Evolutionary conservation across 2,329 filamentous ascomycete species (phyloP), one percentile per base, ranked within the genome.

Genomic region (Mycosphaerella sp.): DNA sequence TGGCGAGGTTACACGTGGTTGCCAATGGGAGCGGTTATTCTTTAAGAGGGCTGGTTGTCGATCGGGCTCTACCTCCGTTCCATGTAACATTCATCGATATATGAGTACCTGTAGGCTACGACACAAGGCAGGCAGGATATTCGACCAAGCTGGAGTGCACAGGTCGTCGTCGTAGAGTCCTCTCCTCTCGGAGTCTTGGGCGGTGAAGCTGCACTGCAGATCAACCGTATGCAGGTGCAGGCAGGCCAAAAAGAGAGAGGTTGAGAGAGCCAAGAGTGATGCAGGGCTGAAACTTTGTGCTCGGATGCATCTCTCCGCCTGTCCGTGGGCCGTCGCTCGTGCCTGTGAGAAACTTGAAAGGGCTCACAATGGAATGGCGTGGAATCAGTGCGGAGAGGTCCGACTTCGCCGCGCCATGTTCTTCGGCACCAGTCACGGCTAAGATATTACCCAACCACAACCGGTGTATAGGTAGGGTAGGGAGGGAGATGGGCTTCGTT

Each of bases 361-460:
- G 4, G 6, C 26, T 26, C 3, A 11, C 11, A 11, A 11, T 10
- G 23, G 10, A 21, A 7, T 9, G 11, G 17, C 43, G 48, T 50
- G 48, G 48, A 50, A 38, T 17, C 21, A 21, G 21, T 29, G 26
- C 26, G 26, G 26, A 29, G 26, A 43, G 38, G 17, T 23, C 47
- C 47, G 48, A 43, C 23, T 29, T 41, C 21, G 17, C 34, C 39
- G 29, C 48, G 38, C 31, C 48, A 32, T 44, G 21, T 23, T 38
- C 48, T 47, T 55, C 53, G 53, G 53, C 43, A 52, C 47, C 36
- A 36, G 48, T 26, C 43, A 46, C 53, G 53, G 53, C 31, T 55
- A 55, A 55, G 53, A 55, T 38, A 55, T 58, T 51, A 54, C 36
- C 55, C 55, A 47, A 48, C 31, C 41, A 31, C 41, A 36, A 36